Evolutionary conservation across 169 alveolate genomes (phyloP).

Genomic region (Eimeria sp.): DNA sequence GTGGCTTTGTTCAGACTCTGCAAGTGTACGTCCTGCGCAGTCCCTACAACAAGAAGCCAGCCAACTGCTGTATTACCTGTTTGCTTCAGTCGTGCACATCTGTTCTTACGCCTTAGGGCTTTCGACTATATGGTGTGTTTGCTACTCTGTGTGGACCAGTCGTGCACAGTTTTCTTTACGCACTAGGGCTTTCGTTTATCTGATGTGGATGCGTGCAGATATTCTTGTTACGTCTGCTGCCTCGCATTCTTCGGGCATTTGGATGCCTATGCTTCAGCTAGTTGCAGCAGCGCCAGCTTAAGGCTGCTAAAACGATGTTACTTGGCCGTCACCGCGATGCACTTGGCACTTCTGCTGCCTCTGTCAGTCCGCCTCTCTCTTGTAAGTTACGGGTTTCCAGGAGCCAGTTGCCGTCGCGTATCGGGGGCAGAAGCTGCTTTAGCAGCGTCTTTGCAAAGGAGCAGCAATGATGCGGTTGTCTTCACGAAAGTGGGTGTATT

Average conservation of each 20-base stretch:
- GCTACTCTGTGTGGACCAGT: background rate
- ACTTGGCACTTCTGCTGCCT: constrained; percentile 32
- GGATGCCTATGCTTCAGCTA: constrained; percentile 54
- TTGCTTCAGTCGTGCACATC: background rate
- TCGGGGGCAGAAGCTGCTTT: constrained; percentile 10
- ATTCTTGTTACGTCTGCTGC: constrained; percentile 47
- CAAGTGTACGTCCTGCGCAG: constrained; percentile 25
- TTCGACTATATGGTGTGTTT: background rate
- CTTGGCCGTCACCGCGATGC: constrained; percentile 30
- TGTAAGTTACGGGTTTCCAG: background rate
- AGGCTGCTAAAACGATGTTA: constrained; percentile 39
- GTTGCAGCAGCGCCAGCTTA: constrained; percentile 42
- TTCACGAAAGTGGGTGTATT: background rate
- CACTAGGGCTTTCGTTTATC: background rate
- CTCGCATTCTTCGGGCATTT: constrained; percentile 34
- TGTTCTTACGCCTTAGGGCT: background rate
- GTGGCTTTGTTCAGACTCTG: constrained; percentile 41
- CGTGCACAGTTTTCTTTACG: background rate
- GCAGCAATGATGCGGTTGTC: background rate
- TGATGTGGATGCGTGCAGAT: constrained; percentile 24
- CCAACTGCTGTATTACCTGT: background rate
- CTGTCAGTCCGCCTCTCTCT: constrained; percentile 23
- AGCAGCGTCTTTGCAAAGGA: background rate
- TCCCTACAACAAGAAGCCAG: background rate
- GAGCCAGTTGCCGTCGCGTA: background rate